Evolutionary conservation across 495 filamentous ascomycete species (phyloP), one percentile per base, ranked within the genome.

Genomic region (Xylaria cubensis): DNA sequence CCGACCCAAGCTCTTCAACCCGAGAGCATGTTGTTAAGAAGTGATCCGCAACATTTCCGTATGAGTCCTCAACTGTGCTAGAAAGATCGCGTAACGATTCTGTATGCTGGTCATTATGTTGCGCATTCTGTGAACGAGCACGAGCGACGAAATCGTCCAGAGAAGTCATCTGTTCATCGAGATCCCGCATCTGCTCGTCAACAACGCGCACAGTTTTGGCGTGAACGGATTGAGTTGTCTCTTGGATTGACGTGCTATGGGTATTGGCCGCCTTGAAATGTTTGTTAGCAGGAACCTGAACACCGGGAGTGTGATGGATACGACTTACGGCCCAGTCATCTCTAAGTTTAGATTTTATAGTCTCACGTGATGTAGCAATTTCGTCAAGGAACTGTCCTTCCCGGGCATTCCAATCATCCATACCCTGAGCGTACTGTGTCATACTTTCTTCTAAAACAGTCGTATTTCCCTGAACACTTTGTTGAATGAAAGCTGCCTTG

Each of bases 161-260:
- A 8, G 93, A 92, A 73, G 88, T 88, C 89, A 99, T 95, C 81
- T 98, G 94, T 9, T 85, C 86, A 69, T 92, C 91, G 82, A 99
- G 92, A 70, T 97, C 91, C 50, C 86, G 87, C 83, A 97, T 92
- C 80, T 98, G 97, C 34, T 90, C 91, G 77, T 95, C 92, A 12
- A 98, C 95, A 74, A 97, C 96, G 1, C 90, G 90, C 24, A 97
- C 89, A 0, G 95, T 97, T 81, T 97, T 92, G n/a, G 93, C 91
- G 72, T 98, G 94, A 12, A 98, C 94, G 0, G 93, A 92, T 67
- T 92, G 91, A 1, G 95, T 97, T 0, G 92, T 91, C 2, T 86
- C 86, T 72, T 94, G 92, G 72, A 98, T 94, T 3, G 92, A 90
- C 1, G 82, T 87, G 73, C 93, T 95, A 74, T 94, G 92, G 73